A percentile compares a stretch with the other conserved stretches of the same genome.
These are phyloP conservation scores for Aspergillus oerlinghausenensis DNA, from an alignment of 2,329 filamentous ascomycete genomes.

Conservation along the genomic window DNA sequence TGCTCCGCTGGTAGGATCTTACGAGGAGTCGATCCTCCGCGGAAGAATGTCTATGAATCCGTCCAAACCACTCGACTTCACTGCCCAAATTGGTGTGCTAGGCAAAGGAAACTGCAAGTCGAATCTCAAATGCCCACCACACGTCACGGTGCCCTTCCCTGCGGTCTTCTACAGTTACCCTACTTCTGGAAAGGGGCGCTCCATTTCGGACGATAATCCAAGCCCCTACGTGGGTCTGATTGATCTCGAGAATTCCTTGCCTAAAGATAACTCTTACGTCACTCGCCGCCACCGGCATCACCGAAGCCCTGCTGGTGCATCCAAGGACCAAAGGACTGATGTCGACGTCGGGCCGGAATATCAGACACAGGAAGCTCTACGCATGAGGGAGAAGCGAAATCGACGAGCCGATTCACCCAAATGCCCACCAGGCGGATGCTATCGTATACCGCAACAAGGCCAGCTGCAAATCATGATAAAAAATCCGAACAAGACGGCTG, in stretches of 20 bases:
- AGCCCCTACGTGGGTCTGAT: constrained; percentile 95
- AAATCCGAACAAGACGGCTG: constrained; percentile 96
- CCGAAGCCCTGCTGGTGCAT: constrained; percentile 24
- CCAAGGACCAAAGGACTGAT: constrained; percentile 9
- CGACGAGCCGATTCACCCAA: constrained; percentile 57
- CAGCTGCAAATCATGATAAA: constrained; percentile 97
- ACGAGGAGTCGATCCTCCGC: constrained; percentile 91
- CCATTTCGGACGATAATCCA: constrained; percentile 72
- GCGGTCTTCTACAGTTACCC: constrained; percentile 95
- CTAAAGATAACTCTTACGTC: constrained; percentile 38
- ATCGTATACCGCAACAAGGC: constrained; percentile 88
- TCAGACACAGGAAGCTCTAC: constrained; percentile 32
- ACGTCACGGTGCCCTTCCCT: constrained; percentile 85
- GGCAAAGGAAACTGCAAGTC: constrained; percentile 85
- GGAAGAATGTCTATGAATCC: constrained; percentile 96
- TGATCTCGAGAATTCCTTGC: constrained; percentile 78
- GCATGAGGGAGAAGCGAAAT: constrained; percentile 53
- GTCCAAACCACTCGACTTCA: constrained; percentile 85
- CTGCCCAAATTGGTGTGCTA: constrained; percentile 91
- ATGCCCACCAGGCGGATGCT: constrained; percentile 79
- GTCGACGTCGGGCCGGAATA: constrained; percentile 9
- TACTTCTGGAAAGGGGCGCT: constrained; percentile 59
- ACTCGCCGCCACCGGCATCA: constrained; percentile 38
- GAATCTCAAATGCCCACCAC: constrained; percentile 77
- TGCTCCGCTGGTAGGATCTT: constrained; percentile 94